Conservation (phyloP, 2,329 filamentous ascomycete species). For the Microcyclospora tardicrescens region DNA sequence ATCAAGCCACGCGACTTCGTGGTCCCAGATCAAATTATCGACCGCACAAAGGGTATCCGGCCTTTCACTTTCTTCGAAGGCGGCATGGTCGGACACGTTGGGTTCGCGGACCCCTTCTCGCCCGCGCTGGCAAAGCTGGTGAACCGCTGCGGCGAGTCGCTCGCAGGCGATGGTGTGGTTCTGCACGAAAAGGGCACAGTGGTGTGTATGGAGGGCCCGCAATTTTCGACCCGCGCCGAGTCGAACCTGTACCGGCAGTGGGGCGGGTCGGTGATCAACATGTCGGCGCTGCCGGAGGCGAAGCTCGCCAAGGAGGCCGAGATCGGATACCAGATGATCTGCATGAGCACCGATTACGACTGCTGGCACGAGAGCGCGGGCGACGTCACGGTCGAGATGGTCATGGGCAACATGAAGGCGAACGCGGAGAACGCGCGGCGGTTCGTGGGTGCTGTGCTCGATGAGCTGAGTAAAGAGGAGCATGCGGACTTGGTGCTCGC, state of each 20-base stretch:
- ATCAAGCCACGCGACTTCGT: slow-evolving; percentile 96
- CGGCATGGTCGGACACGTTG: slow-evolving; percentile 84
- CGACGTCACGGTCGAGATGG: slow-evolving; percentile 86
- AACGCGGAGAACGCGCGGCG: slow-evolving; percentile 79
- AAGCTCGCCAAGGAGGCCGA: slow-evolving; percentile 95
- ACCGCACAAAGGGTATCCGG: slow-evolving; percentile 87
- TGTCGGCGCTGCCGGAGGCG: slow-evolving; percentile 88
- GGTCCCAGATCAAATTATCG: slow-evolving; percentile 89
- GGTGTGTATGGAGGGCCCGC: slow-evolving; percentile 97
- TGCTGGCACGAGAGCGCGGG: slow-evolving; percentile 81
- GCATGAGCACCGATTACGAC: slow-evolving; percentile 99
- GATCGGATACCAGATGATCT: slow-evolving; percentile 95
- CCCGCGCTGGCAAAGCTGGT: slow-evolving; percentile 62
- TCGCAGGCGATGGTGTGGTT: slow-evolving; percentile 72
- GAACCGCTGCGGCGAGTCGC: slow-evolving; percentile 57
- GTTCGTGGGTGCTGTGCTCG: slow-evolving; percentile 74
- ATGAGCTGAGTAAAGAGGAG: slow-evolving; percentile 68
- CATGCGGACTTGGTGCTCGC: slow-evolving; percentile 62
- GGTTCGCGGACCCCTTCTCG: slow-evolving; percentile 94
- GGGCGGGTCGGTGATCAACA: slow-evolving; percentile 95
- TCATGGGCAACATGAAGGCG: slow-evolving; percentile 89
- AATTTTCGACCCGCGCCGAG: slow-evolving; percentile 93
- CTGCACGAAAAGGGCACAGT: slow-evolving; percentile 76
- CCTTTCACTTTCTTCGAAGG: slow-evolving; percentile 93
- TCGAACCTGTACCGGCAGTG: slow-evolving; percentile 88